phyloP scores from a whole-genome alignment of 2,329 filamentous ascomycete genomes.

The Hymenoscyphus occultus region DNA sequence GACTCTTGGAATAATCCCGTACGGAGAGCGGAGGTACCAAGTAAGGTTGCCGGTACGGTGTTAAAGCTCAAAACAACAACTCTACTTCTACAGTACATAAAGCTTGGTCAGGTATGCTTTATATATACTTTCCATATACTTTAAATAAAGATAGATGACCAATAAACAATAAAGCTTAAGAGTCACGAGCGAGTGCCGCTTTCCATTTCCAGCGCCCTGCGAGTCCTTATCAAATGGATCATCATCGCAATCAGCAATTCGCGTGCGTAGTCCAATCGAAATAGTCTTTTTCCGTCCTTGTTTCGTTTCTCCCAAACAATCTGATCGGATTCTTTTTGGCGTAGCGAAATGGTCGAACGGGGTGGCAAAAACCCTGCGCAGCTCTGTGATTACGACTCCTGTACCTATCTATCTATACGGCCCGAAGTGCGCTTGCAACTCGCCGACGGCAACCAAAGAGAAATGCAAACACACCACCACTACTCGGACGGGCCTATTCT shows the following conservation, averaged over 20 bases:
- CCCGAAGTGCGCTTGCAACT: slow-evolving; percentile 1
- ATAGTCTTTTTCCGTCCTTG: not conserved
- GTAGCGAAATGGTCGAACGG: not conserved
- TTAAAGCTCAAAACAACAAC: no score
- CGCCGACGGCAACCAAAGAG: not conserved
- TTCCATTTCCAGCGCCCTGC: not conserved
- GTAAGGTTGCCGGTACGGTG: no score
- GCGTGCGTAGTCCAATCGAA: not conserved
- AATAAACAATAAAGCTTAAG: not conserved
- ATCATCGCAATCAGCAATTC: not conserved
- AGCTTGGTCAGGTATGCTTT: not conserved
- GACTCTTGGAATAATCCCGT: no score
- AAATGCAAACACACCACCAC: not conserved
- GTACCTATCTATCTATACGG: not conserved
- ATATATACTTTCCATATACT: no score
- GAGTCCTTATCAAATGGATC: not conserved
- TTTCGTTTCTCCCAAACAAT: not conserved
- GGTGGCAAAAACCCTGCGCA: not conserved
- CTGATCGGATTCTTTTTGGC: not conserved
- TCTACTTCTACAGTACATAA: not conserved
- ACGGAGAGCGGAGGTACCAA: no score
- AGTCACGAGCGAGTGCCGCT: not conserved
- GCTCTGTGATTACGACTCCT: not conserved
- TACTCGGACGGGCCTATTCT: slow-evolving; percentile 1
- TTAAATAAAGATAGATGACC: no score